A percentile compares a stretch with the other conserved stretches of the same genome.
phyloP scores from a whole-genome alignment of 75 land plant species.

The Cryptomeria japonica region DNA sequence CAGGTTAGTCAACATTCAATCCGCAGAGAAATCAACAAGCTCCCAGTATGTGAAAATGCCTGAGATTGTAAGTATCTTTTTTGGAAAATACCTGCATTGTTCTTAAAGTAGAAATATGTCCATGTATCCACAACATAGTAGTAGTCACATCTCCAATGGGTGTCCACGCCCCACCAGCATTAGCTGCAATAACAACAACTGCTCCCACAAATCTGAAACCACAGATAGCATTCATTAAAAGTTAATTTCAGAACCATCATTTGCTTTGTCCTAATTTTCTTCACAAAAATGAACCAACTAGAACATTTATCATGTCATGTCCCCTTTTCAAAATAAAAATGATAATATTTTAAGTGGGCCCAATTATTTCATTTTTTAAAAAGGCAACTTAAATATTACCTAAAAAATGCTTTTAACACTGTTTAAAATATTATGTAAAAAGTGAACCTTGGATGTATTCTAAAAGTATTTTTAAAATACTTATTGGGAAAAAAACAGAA shows the following conservation, averaged over 20 bases:
- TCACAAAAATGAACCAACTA: not conserved
- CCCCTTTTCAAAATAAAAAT: too few species aligned
- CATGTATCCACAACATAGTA: slow-evolving; percentile 99
- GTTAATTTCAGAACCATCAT: not conserved
- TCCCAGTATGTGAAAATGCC: not conserved
- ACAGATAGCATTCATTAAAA: not conserved
- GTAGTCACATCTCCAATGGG: slow-evolving; percentile 99
- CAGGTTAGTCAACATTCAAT: not conserved
- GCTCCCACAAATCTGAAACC: slow-evolving; percentile 85
- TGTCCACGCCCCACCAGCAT: slow-evolving; percentile 99
- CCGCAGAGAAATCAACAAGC: not conserved
- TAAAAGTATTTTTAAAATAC: too few species aligned
- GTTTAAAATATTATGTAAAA: too few species aligned
- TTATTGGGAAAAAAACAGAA: too few species aligned
- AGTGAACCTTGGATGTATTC: too few species aligned
- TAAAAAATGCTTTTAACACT: too few species aligned
- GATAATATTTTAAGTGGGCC: too few species aligned
- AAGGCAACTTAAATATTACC: too few species aligned
- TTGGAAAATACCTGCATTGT: slow-evolving; percentile 80
- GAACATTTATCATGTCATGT: not conserved
- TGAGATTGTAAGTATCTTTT: not conserved
- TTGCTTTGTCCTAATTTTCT: not conserved
- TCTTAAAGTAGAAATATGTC: slow-evolving; percentile 86
- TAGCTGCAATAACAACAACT: slow-evolving; percentile 99
- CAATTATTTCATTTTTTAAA: too few species aligned